Conservation (phyloP, 768 basidiomycete genomes). For the Megacollybia marginata region DNA sequence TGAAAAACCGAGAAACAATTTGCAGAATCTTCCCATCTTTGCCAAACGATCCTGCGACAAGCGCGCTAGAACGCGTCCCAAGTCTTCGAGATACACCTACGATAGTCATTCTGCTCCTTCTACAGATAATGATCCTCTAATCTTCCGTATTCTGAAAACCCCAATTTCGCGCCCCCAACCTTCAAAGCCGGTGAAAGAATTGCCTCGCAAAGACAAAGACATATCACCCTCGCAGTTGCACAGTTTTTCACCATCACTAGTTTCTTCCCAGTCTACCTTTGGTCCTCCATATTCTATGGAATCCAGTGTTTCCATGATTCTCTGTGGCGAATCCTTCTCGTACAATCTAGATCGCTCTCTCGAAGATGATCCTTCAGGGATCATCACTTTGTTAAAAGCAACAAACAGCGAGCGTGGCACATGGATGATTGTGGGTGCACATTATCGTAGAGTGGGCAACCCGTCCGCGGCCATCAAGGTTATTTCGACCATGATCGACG, state of each 20-base stretch:
- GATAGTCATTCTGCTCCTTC: not conserved
- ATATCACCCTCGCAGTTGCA: not conserved
- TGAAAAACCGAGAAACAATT: not conserved
- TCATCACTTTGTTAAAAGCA: constrained; percentile 38
- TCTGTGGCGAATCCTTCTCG: constrained; percentile 32
- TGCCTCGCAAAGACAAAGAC: not conserved
- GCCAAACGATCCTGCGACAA: not conserved
- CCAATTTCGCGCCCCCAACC: too few relatives aligned
- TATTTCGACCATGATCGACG: constrained; percentile 37
- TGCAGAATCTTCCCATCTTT: not conserved
- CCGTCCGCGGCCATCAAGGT: constrained; percentile 36
- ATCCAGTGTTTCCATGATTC: constrained; percentile 22
- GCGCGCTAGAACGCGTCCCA: not conserved
- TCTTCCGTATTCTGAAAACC: too few relatives aligned
- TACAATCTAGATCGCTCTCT: constrained; percentile 34
- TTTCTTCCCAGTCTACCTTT: not conserved
- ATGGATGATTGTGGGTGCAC: constrained; percentile 50
- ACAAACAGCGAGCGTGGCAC: constrained; percentile 40
- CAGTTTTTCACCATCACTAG: not conserved
- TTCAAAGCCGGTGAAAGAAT: too few relatives aligned
- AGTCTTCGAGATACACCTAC: not conserved
- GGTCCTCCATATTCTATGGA: constrained; percentile 15
- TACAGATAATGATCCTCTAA: not conserved
- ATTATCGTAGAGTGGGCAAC: constrained; percentile 45
- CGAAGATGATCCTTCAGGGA: constrained; percentile 33